A percentile compares a stretch with the other conserved stretches of the same genome.
These are phyloP conservation scores for Theobroma grandiflorum DNA, from an alignment of 441 rosid species.

Conservation along the genomic window DNA sequence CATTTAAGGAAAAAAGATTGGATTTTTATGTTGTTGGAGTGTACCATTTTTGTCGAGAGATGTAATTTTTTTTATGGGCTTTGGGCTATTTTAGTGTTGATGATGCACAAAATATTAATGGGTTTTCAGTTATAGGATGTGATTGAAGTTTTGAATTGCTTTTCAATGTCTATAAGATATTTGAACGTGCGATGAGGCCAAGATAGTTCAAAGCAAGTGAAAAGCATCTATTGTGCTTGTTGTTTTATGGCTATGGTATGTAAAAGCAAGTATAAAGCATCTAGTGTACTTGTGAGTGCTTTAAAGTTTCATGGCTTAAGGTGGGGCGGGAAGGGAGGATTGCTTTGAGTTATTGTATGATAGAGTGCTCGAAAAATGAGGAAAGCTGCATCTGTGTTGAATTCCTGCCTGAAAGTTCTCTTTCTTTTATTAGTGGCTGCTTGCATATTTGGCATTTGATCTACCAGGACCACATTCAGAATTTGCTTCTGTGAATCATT, in stretches of 20 bases:
- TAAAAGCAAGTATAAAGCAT: background rate
- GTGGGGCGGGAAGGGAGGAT: background rate
- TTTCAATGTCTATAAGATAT: background rate
- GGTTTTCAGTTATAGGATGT: background rate
- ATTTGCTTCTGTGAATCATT: background rate
- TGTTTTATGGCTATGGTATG: background rate
- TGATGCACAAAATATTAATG: background rate
- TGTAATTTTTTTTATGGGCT: background rate
- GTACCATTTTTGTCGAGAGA: background rate
- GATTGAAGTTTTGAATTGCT: background rate
- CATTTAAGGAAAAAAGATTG: background rate
- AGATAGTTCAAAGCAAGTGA: background rate
- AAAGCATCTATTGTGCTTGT: background rate
- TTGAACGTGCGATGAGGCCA: background rate
- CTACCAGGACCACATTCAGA: background rate
- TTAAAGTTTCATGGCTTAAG: background rate
- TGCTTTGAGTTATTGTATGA: background rate
- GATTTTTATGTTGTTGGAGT: background rate
- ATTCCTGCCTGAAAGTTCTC: background rate
- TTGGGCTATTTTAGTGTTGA: background rate
- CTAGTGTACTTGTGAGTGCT: background rate
- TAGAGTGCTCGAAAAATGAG: background rate
- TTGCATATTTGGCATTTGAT: background rate
- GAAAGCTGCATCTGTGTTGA: background rate
- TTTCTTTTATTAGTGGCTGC: background rate